These are phyloP conservation scores for Clavispora phyllophila DNA, from an alignment of 805 yeast species.

Conservation along the genomic window DNA sequence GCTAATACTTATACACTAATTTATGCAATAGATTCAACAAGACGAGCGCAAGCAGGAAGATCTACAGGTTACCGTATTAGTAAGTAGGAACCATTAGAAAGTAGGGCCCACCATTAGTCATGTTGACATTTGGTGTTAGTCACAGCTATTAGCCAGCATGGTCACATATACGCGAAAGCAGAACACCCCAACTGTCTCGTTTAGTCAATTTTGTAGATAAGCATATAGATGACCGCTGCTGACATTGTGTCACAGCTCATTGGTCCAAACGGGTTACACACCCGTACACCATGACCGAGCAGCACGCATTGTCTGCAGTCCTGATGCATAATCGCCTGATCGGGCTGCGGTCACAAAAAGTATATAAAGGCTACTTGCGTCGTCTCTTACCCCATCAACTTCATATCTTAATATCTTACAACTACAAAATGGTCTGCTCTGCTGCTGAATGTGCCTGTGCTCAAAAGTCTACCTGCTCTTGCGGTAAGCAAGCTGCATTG, in stretches of 20 bases:
- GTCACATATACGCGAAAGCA: neutral
- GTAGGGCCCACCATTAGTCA: too few relatives aligned
- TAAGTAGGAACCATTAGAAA: too few relatives aligned
- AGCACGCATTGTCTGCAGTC: neutral
- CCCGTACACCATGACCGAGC: constrained; percentile 1
- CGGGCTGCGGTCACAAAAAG: constrained; percentile 1
- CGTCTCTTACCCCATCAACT: neutral
- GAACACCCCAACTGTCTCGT: neutral
- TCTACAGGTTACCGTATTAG: too few relatives aligned
- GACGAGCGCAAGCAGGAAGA: too few relatives aligned
- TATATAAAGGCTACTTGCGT: neutral
- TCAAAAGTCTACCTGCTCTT: constrained; percentile 57
- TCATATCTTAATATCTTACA: neutral
- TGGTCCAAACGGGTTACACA: neutral
- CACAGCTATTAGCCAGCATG: too few relatives aligned
- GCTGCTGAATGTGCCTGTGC: constrained; percentile 54
- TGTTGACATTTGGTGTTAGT: neutral
- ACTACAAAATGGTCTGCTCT: constrained; percentile 19
- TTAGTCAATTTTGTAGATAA: constrained; percentile 1
- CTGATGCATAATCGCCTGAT: neutral
- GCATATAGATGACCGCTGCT: constrained; percentile 1
- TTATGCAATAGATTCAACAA: too few relatives aligned
- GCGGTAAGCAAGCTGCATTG: constrained; percentile 57
- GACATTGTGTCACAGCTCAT: neutral
- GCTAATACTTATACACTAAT: too few relatives aligned